A percentile compares a stretch with the other conserved stretches of the same genome.
These are phyloP conservation scores for Pleurotus cornucopiae DNA, from an alignment of 768 basidiomycete genomes.

Conservation along the genomic window DNA sequence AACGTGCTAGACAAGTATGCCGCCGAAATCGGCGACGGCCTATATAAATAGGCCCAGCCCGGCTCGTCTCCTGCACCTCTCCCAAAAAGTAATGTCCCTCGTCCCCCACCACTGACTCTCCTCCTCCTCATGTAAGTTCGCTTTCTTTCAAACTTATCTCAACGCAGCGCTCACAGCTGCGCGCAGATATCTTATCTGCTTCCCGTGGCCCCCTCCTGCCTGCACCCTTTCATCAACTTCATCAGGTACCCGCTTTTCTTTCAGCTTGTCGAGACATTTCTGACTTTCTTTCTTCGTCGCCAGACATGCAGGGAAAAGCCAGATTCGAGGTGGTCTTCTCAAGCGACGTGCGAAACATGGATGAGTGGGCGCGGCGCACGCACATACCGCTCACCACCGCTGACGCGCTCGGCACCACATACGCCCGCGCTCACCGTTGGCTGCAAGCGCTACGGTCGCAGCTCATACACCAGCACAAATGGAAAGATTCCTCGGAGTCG, in stretches of 20 bases:
- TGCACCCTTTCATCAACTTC: neutral
- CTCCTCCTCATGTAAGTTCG: neutral
- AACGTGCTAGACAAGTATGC: slow-evolving; percentile 9
- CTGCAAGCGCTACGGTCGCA: slow-evolving; percentile 55
- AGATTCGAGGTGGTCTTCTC: slow-evolving; percentile 68
- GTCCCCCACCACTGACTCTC: neutral
- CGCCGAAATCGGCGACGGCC: slow-evolving; percentile 9
- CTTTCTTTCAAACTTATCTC: neutral
- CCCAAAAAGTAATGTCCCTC: slow-evolving; percentile 8
- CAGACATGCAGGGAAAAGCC: slow-evolving; percentile 29
- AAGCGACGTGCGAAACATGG: slow-evolving; percentile 76
- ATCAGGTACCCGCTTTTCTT: too few species aligned
- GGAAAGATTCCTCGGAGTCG: slow-evolving; percentile 54
- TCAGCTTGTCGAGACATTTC: too few species aligned
- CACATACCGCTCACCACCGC: slow-evolving; percentile 80
- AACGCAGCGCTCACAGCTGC: neutral
- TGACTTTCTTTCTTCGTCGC: neutral
- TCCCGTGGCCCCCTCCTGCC: too few species aligned
- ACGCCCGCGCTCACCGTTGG: slow-evolving; percentile 79
- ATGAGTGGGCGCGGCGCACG: slow-evolving; percentile 77
- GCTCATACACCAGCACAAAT: slow-evolving; percentile 66
- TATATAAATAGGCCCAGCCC: slow-evolving; percentile 8
- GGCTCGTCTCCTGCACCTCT: neutral
- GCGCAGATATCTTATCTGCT: slow-evolving; percentile 4
- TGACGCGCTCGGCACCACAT: slow-evolving; percentile 75